Percentiles rank a stretch among this genome's conserved stretches.
Conservation (phyloP, 352 stramenopile species). For the Globisporangium sylvaticum region DNA sequence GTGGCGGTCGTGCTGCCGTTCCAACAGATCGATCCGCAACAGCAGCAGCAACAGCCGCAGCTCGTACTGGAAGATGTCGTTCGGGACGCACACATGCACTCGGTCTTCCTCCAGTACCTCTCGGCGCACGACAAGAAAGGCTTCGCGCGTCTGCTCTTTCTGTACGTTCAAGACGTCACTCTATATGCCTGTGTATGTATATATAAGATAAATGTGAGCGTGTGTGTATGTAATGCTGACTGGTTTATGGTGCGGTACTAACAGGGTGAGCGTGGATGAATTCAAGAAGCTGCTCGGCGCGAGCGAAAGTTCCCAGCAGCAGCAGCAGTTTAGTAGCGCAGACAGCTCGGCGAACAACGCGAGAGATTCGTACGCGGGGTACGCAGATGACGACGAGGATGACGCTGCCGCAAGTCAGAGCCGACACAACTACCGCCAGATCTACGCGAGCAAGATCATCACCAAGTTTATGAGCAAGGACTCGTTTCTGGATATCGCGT, state of each 20-base stretch:
- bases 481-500: slow-evolving; percentile 78
- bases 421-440: slow-evolving; percentile 33
- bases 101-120: slow-evolving; percentile 77
- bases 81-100: slow-evolving; percentile 71
- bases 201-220: too few species aligned
- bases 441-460: slow-evolving; percentile 86
- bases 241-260: not conserved
- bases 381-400: slow-evolving; percentile 15
- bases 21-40: not conserved
- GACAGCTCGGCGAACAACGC: slow-evolving; percentile 10
- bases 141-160: slow-evolving; percentile 77
- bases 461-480: slow-evolving; percentile 83
- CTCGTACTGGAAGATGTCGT: slow-evolving; percentile 73
- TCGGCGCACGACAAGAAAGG: slow-evolving; percentile 57
- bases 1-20: slow-evolving; percentile 11
- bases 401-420: slow-evolving; percentile 21
- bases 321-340: not conserved
- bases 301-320: not conserved
- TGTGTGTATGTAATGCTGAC: not conserved
- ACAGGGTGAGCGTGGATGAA: slow-evolving; percentile 78
- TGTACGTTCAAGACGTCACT: slow-evolving; percentile 29
- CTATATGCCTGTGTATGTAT: not conserved
- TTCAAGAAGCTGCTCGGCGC: slow-evolving; percentile 74
- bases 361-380: slow-evolving; percentile 7
- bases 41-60: not conserved